Conservation (phyloP, 2,329 filamentous ascomycete genomes). For the Lachnellula suecica region DNA sequence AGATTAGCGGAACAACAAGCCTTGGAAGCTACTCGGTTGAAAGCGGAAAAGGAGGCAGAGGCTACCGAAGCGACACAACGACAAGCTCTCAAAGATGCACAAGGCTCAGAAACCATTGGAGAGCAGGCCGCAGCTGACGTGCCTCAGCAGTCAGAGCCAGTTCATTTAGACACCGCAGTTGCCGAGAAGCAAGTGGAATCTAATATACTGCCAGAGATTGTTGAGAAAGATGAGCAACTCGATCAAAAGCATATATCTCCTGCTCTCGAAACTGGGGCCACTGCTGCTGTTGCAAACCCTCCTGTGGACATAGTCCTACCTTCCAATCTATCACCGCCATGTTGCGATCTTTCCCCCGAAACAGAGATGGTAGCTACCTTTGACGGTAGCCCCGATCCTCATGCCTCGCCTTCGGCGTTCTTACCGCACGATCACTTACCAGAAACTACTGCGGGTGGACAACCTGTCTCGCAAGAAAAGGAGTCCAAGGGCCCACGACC, state of each 20-base stretch:
- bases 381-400: conserved; percentile 6
- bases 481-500: background rate
- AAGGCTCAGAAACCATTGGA: background rate
- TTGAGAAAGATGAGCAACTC: background rate
- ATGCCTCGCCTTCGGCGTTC: background rate
- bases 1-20: background rate
- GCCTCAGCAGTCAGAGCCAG: background rate
- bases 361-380: conserved; percentile 5
- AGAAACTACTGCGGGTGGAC: background rate
- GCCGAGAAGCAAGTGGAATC: background rate
- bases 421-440: background rate
- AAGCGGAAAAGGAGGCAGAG: conserved; percentile 2
- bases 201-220: background rate
- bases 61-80: background rate
- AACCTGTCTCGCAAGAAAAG: background rate
- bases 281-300: background rate
- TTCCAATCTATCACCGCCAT: background rate
- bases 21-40: background rate
- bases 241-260: background rate
- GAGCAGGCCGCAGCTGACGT: background rate
- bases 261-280: background rate
- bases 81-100: background rate
- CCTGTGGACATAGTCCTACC: background rate
- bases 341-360: background rate
- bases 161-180: background rate